Evolutionary conservation across 257 asterid genomes (phyloP), one percentile per base, ranked within the genome.

Genomic region (Gynochthodes officinalis): DNA sequence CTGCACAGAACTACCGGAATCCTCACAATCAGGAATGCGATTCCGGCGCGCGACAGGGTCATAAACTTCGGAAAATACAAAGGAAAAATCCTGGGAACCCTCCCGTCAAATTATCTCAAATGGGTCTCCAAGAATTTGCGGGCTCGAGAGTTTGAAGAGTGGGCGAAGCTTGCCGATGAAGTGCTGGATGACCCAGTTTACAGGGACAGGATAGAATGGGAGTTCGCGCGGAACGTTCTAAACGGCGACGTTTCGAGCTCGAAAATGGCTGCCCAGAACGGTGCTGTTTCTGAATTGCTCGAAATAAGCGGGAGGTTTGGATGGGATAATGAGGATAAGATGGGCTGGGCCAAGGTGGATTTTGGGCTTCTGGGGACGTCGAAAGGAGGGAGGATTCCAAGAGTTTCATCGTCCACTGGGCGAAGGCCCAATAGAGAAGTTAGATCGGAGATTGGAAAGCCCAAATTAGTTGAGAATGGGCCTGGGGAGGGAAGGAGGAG

Each of bases 151-250:
- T 85, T 77, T 75, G 89, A 81, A 50, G 91, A 86, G 73, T 93
- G 98, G 98, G 97, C 96, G 21, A 81, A 77, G 66, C 82, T 87
- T 13, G 91, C 97, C 14, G 98, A 93, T 70, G 82, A 86, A 44
- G 97, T 93, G 37, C 87, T 93, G 15, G 65, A 27, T 13, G 98
- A 93, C 83, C 88, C 95, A 9, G 77, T 89, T 6, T 90, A 93
- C 83, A 76, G 72, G 13, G 97, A 93, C 83, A 79, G 95, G n/a
- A 74, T 93, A 27, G 98, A 90, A 69, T 93, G 98, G 96, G 98
- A 93, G 76, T 76, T 77, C 33, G 98, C 96, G 12, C 86, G 90
- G 81, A 85, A 76, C 33, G 65, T 89, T n/a, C 86, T 93, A 0
- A 85, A 64, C 60, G 97, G 98, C 13, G 80, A 84, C 76, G 74